These are phyloP conservation scores for Exophiala sp. DNA, from an alignment of 2,329 filamentous ascomycete species.

Conservation along the genomic window DNA sequence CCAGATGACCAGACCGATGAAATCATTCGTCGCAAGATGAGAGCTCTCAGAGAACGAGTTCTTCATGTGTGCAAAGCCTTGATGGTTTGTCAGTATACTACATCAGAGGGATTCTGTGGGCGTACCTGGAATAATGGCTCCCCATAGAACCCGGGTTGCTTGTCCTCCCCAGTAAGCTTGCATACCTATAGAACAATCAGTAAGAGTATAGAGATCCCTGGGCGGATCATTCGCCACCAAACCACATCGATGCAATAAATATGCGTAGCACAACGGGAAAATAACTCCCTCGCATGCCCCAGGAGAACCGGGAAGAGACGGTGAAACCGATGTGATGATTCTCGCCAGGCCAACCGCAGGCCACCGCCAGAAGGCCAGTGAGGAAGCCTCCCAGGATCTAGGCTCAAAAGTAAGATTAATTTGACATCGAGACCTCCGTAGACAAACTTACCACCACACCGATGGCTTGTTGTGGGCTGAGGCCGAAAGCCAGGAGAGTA, in stretches of 20 bases:
- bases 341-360: constrained; percentile 30
- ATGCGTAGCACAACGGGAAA: constrained; percentile 26
- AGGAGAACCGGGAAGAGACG: constrained; percentile 29
- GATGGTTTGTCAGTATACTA: not conserved
- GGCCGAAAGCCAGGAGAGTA: constrained; percentile 29
- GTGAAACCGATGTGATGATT: constrained; percentile 31
- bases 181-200: constrained; percentile 9
- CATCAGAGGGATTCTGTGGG: too few species aligned
- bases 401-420: too few species aligned
- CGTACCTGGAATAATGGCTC: constrained; percentile 20
- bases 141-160: constrained; percentile 26
- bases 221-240: constrained; percentile 6
- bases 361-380: constrained; percentile 28
- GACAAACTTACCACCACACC: constrained; percentile 25
- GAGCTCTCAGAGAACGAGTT: constrained; percentile 28
- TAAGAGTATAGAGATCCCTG: not conserved
- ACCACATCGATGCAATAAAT: constrained; percentile 28
- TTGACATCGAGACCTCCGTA: too few species aligned
- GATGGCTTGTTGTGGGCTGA: constrained; percentile 29
- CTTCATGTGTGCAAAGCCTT: constrained; percentile 28
- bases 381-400: constrained; percentile 25
- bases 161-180: constrained; percentile 28
- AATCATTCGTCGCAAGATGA: constrained; percentile 29
- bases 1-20: constrained; percentile 30
- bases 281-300: constrained; percentile 30